Evolutionary conservation across 805 yeast genomes (phyloP), one percentile per base, ranked within the genome.

Genomic region (Torulaspora microellipsoides): DNA sequence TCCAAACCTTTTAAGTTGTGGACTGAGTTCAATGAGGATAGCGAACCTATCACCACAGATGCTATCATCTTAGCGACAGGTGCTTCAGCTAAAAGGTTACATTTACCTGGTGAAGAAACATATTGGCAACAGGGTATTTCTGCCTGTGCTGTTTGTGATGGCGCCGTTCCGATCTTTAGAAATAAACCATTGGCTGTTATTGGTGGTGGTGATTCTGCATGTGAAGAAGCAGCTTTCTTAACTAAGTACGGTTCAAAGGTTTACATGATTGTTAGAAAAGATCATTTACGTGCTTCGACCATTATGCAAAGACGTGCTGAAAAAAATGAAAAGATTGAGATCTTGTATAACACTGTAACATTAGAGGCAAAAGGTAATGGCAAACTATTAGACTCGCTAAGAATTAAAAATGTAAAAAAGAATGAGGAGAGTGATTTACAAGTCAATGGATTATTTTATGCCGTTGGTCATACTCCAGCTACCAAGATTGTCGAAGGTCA

Each of bases 181-280:
- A 85, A 93, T 76, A 85, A 89, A 71, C 98, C 99, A 31, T 78
- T 93, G 65, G 98, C 96, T 20, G 99, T 93, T 45, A 75, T 93
- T 55, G 99, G 99, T 48, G 99, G 99, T 55, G 99, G 99, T 68
- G 99, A 93, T 70, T 89, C 97, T 55, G 99, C 99, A 14, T 95
- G 98, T 69, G 99, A 93, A 73, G 99, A 93, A 73, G 99, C 99
- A 27, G 73, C 86, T 54, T 93, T 93, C 71, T 77, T 93, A 67
- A 93, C 99, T 59, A 93, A 93, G 69, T 93, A 93, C 70, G 99
- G 95, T 51, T 88, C 97, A 42, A 93, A 93, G 75, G 99, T 93
- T 45, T 88, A 72, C 69, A 72, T 93, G 67, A 75, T 93, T 57
- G 97, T 93, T 40, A 88, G 99, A 77, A 88, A 91, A 68, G 97